phyloP scores from a whole-genome alignment of 192 early-diverging fungal species.

The Glomus cerebriforme region DNA sequence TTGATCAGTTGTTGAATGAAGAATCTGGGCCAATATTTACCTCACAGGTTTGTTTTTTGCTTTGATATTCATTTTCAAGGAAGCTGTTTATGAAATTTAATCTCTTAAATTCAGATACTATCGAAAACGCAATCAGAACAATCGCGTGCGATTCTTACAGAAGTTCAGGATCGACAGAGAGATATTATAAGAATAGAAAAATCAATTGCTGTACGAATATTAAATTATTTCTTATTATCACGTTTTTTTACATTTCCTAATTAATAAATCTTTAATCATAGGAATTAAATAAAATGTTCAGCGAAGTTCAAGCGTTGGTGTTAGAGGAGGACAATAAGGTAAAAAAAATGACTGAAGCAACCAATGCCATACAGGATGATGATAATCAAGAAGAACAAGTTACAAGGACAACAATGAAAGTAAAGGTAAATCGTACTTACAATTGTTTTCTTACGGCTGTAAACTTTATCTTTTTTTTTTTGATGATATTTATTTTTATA shows the following conservation, averaged over 20 bases:
- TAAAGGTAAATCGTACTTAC: neutral
- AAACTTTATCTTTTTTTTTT: neutral
- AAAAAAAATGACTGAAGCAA: neutral
- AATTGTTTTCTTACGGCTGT: neutral
- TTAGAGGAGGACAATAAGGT: neutral
- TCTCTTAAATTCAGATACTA: neutral
- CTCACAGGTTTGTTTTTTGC: neutral
- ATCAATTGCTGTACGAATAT: slow-evolving; percentile 16
- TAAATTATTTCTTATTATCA: neutral
- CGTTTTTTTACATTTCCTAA: neutral
- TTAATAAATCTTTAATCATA: neutral
- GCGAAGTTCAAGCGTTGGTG: slow-evolving; percentile 16
- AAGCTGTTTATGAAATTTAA: too few species aligned
- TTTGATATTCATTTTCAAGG: neutral
- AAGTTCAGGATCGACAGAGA: slow-evolving; percentile 17
- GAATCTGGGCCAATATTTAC: neutral
- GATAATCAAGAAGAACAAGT: neutral
- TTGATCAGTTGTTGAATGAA: neutral
- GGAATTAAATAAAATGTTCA: slow-evolving; percentile 21
- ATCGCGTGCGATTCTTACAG: neutral
- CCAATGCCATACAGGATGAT: neutral
- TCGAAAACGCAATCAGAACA: neutral
- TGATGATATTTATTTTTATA: too few species aligned
- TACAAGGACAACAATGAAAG: neutral
- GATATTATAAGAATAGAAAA: slow-evolving; percentile 14